Evolutionary conservation across 306 rosid genomes (phyloP).

Genomic region (Quercus variabilis): DNA sequence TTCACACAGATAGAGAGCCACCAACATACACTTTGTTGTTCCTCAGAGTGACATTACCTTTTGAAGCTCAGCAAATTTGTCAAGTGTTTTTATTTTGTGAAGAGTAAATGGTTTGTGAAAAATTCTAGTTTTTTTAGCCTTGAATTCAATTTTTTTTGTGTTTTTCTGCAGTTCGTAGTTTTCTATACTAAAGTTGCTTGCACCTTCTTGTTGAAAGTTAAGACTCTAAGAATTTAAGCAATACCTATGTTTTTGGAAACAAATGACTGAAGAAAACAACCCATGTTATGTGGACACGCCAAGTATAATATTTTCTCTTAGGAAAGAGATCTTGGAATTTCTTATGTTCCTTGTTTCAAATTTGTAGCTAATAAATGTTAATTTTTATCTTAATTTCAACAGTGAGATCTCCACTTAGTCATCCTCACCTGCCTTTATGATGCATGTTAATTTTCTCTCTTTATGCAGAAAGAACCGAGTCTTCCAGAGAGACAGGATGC

Average conservation of each 20-base stretch:
- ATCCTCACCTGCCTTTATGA: background rate
- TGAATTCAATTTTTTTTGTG: too few relatives aligned
- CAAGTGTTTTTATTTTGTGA: too few relatives aligned
- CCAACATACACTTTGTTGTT: too few relatives aligned
- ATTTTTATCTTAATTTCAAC: background rate
- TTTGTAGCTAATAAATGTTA: background rate
- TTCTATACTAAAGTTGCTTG: background rate
- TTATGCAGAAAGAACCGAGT: conserved; percentile 52
- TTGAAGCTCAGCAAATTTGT: background rate
- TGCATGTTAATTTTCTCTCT: conserved; percentile 9
- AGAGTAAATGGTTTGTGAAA: too few relatives aligned
- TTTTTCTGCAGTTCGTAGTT: background rate
- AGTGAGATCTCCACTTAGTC: background rate
- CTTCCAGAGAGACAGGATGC: conserved; percentile 24
- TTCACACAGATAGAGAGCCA: background rate
- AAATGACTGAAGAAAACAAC: background rate
- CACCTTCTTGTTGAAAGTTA: background rate
- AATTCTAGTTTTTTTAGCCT: too few relatives aligned
- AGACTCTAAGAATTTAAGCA: background rate
- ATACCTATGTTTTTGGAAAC: background rate
- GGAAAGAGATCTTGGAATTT: background rate
- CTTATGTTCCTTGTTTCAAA: background rate
- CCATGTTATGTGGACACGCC: background rate
- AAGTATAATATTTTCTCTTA: background rate
- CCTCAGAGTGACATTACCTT: background rate